phyloP scores from a whole-genome alignment of 2,329 filamentous ascomycete species.

The Fusarium citri region DNA sequence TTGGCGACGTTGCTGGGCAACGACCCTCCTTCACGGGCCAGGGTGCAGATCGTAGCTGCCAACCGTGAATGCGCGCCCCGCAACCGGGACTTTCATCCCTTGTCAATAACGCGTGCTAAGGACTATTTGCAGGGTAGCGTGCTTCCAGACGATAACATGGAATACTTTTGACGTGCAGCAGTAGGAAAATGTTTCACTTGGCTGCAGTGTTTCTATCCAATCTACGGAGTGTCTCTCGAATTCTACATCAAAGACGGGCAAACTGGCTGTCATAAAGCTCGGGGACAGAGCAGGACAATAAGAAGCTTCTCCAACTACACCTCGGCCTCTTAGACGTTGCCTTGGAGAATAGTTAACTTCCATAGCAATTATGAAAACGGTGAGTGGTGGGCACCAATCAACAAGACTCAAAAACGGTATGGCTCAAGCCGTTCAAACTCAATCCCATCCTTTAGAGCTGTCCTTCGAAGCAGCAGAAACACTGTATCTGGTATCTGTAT shows the following conservation, averaged over 20 bases:
- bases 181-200: constrained; percentile 6
- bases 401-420: not conserved
- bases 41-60: constrained; percentile 37
- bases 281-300: not conserved
- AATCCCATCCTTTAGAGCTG: not conserved
- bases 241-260: not conserved
- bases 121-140: constrained; percentile 7
- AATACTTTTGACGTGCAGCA: constrained; percentile 10
- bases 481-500: not conserved
- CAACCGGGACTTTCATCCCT: constrained; percentile 21
- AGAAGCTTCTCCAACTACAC: not conserved
- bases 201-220: not conserved
- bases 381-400: not conserved
- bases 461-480: not conserved
- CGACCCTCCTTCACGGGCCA: constrained; percentile 29
- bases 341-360: not conserved
- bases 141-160: constrained; percentile 18
- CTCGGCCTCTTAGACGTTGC: not conserved
- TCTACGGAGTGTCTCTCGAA: not conserved
- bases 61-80: constrained; percentile 30
- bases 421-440: not conserved
- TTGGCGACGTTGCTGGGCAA: constrained; percentile 47
- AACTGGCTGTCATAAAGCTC: not conserved
- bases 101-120: constrained; percentile 21
- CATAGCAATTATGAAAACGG: constrained; percentile 2